phyloP scores from a whole-genome alignment of 2,329 filamentous ascomycete species.

The Teratosphaeria zuluensis region DNA sequence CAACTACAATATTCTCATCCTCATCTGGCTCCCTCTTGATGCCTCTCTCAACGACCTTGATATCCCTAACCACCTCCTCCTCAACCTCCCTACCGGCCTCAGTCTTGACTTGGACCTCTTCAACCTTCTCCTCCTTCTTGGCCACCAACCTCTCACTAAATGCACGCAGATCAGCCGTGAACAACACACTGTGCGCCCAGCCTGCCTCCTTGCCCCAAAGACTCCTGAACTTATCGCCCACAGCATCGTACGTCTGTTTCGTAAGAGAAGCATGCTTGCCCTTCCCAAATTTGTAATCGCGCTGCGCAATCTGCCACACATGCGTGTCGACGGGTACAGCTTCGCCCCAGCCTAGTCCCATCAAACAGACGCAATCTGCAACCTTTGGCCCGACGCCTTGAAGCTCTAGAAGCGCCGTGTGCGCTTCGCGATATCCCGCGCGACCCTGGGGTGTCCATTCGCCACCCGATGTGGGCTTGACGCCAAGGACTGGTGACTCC shows the following conservation, averaged over 20 bases:
- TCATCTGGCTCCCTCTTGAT: neutral
- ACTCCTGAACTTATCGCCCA: slow-evolving; percentile 78
- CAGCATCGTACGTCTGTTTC: slow-evolving; percentile 77
- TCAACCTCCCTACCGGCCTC: slow-evolving; percentile 11
- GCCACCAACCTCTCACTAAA: slow-evolving; percentile 60
- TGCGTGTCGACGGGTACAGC: slow-evolving; percentile 95
- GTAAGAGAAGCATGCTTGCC: slow-evolving; percentile 76
- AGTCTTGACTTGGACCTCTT: slow-evolving; percentile 27
- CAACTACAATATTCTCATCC: neutral
- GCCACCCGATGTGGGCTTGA: slow-evolving; percentile 33
- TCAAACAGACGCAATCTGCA: slow-evolving; percentile 89
- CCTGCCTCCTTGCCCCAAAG: slow-evolving; percentile 92
- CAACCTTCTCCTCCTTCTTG: slow-evolving; percentile 41
- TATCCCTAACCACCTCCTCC: slow-evolving; percentile 13
- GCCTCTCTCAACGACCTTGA: neutral
- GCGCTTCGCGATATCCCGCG: slow-evolving; percentile 67
- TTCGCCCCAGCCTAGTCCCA: slow-evolving; percentile 94
- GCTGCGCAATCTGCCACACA: slow-evolving; percentile 95
- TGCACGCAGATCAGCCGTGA: slow-evolving; percentile 80
- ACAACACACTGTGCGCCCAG: slow-evolving; percentile 95
- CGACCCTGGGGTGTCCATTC: slow-evolving; percentile 42
- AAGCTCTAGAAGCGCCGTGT: slow-evolving; percentile 66
- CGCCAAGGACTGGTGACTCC: slow-evolving; percentile 53
- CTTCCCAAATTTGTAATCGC: slow-evolving; percentile 87
- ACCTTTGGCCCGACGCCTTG: slow-evolving; percentile 94